Percentiles rank a stretch among this genome's conserved stretches.
phyloP scores from a whole-genome alignment of 208 protist genomes.

The Wallacemonas sp. region DNA sequence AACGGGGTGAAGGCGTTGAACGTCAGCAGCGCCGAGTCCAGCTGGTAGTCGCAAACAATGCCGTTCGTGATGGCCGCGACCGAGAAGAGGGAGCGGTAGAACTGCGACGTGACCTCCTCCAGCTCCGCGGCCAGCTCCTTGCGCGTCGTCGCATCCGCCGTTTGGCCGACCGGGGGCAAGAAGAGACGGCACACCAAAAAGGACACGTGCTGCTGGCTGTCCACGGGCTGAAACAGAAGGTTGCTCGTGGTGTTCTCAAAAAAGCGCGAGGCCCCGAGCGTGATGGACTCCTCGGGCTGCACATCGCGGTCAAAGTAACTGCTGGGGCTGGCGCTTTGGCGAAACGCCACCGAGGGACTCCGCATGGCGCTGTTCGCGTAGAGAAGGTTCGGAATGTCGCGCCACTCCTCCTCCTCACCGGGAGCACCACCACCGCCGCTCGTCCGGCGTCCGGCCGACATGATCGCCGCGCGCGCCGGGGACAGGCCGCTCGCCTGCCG shows the following conservation, averaged over 20 bases:
- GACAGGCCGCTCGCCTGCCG: not conserved
- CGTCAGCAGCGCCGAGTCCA: constrained; percentile 43
- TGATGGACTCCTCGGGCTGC: constrained; percentile 10
- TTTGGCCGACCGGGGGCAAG: constrained; percentile 21
- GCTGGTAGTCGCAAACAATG: constrained; percentile 27
- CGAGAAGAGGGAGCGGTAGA: constrained; percentile 27
- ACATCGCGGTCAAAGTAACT: constrained; percentile 5
- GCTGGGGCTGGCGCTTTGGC: constrained; percentile 2
- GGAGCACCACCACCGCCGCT: not conserved
- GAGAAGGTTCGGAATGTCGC: not conserved
- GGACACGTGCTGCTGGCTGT: constrained; percentile 25
- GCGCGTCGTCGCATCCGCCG: constrained; percentile 1
- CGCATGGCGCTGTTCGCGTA: constrained; percentile 3
- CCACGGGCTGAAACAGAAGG: not conserved
- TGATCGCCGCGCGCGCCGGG: not conserved
- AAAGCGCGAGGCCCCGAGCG: constrained; percentile 15
- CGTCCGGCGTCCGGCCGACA: constrained; percentile 6
- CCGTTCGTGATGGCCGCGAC: constrained; percentile 26
- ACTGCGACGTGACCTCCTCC: constrained; percentile 28
- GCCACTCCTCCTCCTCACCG: constrained; percentile 2
- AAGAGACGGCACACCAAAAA: constrained; percentile 44
- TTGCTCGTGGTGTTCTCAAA: constrained; percentile 9
- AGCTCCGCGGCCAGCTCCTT: constrained; percentile 5
- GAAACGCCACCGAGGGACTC: constrained; percentile 5
- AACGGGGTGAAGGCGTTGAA: constrained; percentile 39